Base-by-base conservation (phyloP, 371 early-diverging fungal species). In the Lichtheimia corymbifera region DNA sequence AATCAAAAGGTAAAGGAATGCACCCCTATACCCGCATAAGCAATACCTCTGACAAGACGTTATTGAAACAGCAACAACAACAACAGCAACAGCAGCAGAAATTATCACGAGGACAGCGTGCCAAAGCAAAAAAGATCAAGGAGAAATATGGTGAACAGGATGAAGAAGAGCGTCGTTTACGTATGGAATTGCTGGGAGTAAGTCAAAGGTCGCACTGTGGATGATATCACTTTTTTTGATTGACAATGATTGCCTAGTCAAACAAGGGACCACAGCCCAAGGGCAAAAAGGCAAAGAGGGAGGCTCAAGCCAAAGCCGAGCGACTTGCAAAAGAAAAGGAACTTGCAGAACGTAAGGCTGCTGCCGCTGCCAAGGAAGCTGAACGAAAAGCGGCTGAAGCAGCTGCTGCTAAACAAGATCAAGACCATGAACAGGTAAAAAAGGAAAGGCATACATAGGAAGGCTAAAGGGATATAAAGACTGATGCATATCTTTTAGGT, bases 61-160 rank as follows among this genome's bases (percentile, higher is more conserved):
- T 35, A 6, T 35, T 5, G 4, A 45, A 47, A 2, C 47, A 47
- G n/a, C n/a, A 22, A 17, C 18, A 47, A 3, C 22, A 22, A 18
- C 47, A 17, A 5, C n/a, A 47, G 17, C 47, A 47, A 2, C 47
- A 47, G 2, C 47, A 47, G 18, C 47, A 47, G 11, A 47, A 47
- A 3, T 17, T 35, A 35, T 78, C 83, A 28, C 93, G 97, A 25
- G 97, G 97, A 25, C 93, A 93, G 62, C 86, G 85, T 53, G 88
- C 89, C 55, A 97, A 97, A 74, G 72, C 87, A 35, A 93, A 93
- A 82, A 96, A 95, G 79, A 85, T 92, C 45, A 95, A 94, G 76
- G 88, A 87, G 47, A 96, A 95, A 71, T 94, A 96, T 77, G 92
- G 83, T 5, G 96, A 96, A 69, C 96, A 96, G 74, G 95, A 95